A percentile compares a stretch with the other conserved stretches of the same genome.
These are phyloP conservation scores for Pleomassaria siparia DNA, from an alignment of 2,329 filamentous ascomycete genomes.

Conservation along the genomic window DNA sequence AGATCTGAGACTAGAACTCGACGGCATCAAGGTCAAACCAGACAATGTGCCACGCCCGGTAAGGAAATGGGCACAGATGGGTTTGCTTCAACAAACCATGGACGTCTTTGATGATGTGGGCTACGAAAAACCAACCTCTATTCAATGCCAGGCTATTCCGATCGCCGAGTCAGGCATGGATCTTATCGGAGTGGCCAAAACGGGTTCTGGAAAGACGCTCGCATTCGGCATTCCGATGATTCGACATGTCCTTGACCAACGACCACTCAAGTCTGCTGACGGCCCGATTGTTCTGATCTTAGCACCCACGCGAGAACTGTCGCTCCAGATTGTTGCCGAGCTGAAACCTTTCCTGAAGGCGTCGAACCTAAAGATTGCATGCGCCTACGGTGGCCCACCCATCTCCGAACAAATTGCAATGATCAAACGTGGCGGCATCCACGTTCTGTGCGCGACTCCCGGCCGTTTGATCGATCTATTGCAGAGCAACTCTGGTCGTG, in stretches of 20 bases:
- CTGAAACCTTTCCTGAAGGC: slow-evolving; percentile 93
- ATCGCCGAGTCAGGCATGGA: slow-evolving; percentile 95
- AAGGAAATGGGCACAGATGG: slow-evolving; percentile 95
- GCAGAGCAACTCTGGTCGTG: slow-evolving; percentile 88
- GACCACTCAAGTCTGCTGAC: slow-evolving; percentile 76
- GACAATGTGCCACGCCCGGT: slow-evolving; percentile 90
- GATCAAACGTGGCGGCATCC: slow-evolving; percentile 90
- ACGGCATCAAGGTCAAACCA: slow-evolving; percentile 81
- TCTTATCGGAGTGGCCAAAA: slow-evolving; percentile 95
- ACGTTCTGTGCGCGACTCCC: slow-evolving; percentile 85
- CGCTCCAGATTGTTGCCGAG: slow-evolving; percentile 90
- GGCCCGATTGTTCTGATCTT: slow-evolving; percentile 87
- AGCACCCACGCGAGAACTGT: slow-evolving; percentile 91
- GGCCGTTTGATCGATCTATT: slow-evolving; percentile 95
- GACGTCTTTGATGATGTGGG: slow-evolving; percentile 81
- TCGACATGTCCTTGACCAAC: slow-evolving; percentile 93
- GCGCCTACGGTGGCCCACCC: slow-evolving; percentile 90
- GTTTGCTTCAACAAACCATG: slow-evolving; percentile 80
- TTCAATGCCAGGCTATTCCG: slow-evolving; percentile 93
- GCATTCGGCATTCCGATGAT: slow-evolving; percentile 97
- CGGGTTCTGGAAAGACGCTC: slow-evolving; percentile 95
- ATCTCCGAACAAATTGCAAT: slow-evolving; percentile 98
- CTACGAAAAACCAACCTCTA: slow-evolving; percentile 87
- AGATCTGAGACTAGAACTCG: slow-evolving; percentile 80
- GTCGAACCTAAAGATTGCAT: slow-evolving; percentile 81